Conservation (phyloP, 768 basidiomycete genomes). For the Podaxis sp. region DNA sequence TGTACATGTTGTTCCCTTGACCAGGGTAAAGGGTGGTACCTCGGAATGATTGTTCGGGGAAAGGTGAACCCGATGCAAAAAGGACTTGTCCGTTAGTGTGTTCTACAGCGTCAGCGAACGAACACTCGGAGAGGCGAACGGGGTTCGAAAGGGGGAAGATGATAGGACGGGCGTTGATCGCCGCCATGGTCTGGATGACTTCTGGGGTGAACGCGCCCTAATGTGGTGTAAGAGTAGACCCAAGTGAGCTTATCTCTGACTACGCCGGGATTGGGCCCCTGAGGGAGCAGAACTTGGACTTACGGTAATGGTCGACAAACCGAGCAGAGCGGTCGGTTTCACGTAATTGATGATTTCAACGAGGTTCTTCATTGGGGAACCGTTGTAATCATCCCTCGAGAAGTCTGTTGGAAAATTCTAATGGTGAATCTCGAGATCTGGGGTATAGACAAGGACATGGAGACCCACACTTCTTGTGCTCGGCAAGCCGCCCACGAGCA, state of each 20-base stretch:
- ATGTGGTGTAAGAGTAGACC: neutral
- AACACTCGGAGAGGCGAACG: conserved; percentile 75
- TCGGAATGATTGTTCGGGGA: conserved; percentile 58
- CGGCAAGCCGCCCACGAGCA: conserved; percentile 68
- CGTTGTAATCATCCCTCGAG: conserved; percentile 75
- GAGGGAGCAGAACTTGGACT: conserved; percentile 12
- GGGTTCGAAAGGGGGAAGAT: conserved; percentile 95
- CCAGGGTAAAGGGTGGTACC: conserved; percentile 67
- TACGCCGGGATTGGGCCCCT: neutral
- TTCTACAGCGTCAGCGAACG: conserved; percentile 71
- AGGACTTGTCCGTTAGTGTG: conserved; percentile 74
- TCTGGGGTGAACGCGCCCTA: conserved; percentile 73
- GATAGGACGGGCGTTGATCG: conserved; percentile 79
- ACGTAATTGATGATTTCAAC: conserved; percentile 78
- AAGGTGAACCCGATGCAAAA: conserved; percentile 89
- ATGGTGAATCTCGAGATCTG: conserved; percentile 5
- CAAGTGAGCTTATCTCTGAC: neutral
- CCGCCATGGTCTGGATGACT: conserved; percentile 75
- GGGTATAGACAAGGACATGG: neutral
- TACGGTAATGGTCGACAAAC: conserved; percentile 81
- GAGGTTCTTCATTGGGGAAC: conserved; percentile 72
- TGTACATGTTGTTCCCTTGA: conserved; percentile 96
- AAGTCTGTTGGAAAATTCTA: conserved; percentile 52
- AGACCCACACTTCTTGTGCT: conserved; percentile 76
- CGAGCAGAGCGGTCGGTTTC: conserved; percentile 85